These are phyloP conservation scores for Rhodotorula glutinis DNA, from an alignment of 1,284 basidiomycete genomes.

Conservation along the genomic window DNA sequence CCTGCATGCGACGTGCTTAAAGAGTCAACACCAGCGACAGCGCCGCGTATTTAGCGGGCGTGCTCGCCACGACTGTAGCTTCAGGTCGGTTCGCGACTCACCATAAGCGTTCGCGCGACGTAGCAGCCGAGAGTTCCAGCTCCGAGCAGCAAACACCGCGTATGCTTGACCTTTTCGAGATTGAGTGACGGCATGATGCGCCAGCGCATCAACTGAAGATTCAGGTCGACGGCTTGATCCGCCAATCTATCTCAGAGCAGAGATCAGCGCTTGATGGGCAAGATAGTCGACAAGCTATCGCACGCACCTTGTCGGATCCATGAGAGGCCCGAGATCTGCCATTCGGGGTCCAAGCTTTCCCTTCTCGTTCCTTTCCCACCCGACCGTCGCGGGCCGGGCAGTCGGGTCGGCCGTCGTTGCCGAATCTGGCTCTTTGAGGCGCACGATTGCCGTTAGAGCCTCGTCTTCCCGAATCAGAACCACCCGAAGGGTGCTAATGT, in stretches of 20 bases:
- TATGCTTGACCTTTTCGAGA: slow-evolving; percentile 76
- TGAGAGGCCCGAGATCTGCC: slow-evolving; percentile 89
- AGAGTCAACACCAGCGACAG: neutral
- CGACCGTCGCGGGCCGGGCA: slow-evolving; percentile 62
- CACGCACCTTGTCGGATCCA: slow-evolving; percentile 75
- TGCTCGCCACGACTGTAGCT: too few relatives aligned
- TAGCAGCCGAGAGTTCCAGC: slow-evolving; percentile 97
- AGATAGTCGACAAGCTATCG: too few relatives aligned
- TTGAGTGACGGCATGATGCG: slow-evolving; percentile 85
- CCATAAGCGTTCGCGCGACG: slow-evolving; percentile 83
- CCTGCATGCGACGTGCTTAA: slow-evolving; percentile 54
- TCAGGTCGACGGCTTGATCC: slow-evolving; percentile 92
- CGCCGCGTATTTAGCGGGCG: too few relatives aligned
- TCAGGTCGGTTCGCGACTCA: slow-evolving; percentile 46
- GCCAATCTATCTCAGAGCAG: slow-evolving; percentile 62
- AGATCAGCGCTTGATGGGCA: too few relatives aligned
- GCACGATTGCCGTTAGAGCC: neutral
- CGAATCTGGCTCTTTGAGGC: neutral
- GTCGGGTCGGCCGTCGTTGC: neutral
- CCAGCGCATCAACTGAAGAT: slow-evolving; percentile 98
- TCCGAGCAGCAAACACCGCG: slow-evolving; percentile 80
- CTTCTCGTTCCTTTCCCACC: slow-evolving; percentile 89
- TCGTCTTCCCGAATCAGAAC: slow-evolving; percentile 63
- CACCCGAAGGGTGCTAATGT: slow-evolving; percentile 55
- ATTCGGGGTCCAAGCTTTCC: slow-evolving; percentile 82